These are phyloP conservation scores for Fonsecaea erecta DNA, from an alignment of 2,329 filamentous ascomycete species.

Conservation along the genomic window DNA sequence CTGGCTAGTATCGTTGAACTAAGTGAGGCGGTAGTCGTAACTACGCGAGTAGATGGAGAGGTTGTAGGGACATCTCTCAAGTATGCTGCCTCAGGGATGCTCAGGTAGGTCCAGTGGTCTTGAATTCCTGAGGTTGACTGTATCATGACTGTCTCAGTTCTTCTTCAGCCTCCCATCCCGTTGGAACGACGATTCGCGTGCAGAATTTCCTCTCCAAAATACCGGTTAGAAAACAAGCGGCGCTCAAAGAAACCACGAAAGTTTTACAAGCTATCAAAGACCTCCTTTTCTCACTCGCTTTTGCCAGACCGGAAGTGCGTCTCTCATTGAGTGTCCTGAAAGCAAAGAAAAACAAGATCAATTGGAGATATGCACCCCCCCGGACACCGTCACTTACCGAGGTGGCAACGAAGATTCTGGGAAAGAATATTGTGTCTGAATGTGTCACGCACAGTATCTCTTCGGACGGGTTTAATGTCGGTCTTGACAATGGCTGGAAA, in stretches of 20 bases:
- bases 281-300: constrained; percentile 62
- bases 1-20: constrained; percentile 66
- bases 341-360: constrained; percentile 64
- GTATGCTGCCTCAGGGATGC: constrained; percentile 57
- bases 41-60: constrained; percentile 63
- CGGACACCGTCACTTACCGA: constrained; percentile 54
- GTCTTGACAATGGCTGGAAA: constrained; percentile 43
- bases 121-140: constrained; percentile 16
- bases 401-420: constrained; percentile 61
- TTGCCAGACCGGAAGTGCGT: constrained; percentile 61
- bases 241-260: constrained; percentile 57
- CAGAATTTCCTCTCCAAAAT: constrained; percentile 61
- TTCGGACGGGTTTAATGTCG: constrained; percentile 39
- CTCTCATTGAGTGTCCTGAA: constrained; percentile 62
- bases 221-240: constrained; percentile 63
- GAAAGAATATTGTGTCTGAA: constrained; percentile 58
- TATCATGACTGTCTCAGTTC: constrained; percentile 42
- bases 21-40: constrained; percentile 57
- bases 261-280: constrained; percentile 58
- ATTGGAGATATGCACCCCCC: constrained; percentile 63
- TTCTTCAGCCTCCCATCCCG: constrained; percentile 57
- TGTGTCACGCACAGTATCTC: constrained; percentile 46
- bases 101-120: constrained; percentile 44
- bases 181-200: constrained; percentile 65
- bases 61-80: constrained; percentile 57